These are phyloP conservation scores for Tilletia caries DNA, from an alignment of 1,284 basidiomycete genomes.

Conservation along the genomic window DNA sequence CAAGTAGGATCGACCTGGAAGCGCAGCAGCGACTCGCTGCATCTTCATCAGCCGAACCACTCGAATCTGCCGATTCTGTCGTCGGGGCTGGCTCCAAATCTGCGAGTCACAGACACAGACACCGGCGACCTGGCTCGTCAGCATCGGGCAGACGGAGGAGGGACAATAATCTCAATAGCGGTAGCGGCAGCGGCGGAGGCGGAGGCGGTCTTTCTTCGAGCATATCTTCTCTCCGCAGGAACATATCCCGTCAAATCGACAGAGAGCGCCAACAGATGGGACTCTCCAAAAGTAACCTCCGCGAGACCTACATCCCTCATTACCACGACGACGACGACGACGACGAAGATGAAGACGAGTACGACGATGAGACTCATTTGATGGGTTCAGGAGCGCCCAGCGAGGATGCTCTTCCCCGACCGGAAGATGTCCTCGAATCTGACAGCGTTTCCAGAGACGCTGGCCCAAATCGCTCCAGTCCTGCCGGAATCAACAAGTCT, in stretches of 20 bases:
- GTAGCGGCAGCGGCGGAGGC: background rate
- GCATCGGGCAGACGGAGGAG: background rate
- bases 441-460: background rate
- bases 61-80: background rate
- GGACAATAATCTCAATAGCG: background rate
- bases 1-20: background rate
- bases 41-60: background rate
- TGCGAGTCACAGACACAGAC: conserved; percentile 2
- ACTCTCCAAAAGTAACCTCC: conserved; percentile 3
- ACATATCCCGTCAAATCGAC: conserved; percentile 6
- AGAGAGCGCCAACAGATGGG: conserved; percentile 2
- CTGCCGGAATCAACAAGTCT: background rate
- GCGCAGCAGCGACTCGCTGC: background rate
- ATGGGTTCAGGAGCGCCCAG: conserved; percentile 28
- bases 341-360: conserved; percentile 24
- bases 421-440: background rate
- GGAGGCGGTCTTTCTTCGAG: background rate
- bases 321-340: conserved; percentile 19
- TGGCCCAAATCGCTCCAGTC: background rate
- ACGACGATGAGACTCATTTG: conserved; percentile 20
- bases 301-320: background rate
- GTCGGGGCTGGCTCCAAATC: background rate
- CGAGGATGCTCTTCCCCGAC: conserved; percentile 15
- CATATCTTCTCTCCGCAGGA: conserved; percentile 1
- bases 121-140: background rate